Percentiles rank a stretch among this genome's conserved stretches.
Evolutionary conservation across 1,139 yeast species (phyloP).

Genomic region (Pichia sp.): DNA sequence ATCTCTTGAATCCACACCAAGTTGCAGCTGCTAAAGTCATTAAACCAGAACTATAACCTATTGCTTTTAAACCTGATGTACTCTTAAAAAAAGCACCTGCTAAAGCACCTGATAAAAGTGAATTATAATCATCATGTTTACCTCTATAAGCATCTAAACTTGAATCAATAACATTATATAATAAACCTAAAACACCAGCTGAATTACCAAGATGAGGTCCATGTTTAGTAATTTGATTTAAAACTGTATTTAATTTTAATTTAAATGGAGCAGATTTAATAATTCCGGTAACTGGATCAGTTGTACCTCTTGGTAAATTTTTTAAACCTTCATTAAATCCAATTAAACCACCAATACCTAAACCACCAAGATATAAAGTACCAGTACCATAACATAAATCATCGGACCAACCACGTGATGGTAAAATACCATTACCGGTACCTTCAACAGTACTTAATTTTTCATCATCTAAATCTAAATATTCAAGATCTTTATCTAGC

Average conservation of each 20-base stretch:
- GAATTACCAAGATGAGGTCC: slow-evolving; percentile 95
- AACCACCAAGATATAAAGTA: slow-evolving; percentile 76
- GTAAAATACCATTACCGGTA: slow-evolving; percentile 73
- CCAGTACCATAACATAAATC: slow-evolving; percentile 98
- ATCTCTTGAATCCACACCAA: slow-evolving; percentile 82
- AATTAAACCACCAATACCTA: slow-evolving; percentile 75
- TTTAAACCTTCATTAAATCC: slow-evolving; percentile 84
- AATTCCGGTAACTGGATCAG: slow-evolving; percentile 25
- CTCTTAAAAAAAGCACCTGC: slow-evolving; percentile 91
- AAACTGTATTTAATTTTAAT: slow-evolving; percentile 78
- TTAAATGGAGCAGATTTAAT: slow-evolving; percentile 55
- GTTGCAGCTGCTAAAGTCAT: slow-evolving; percentile 88
- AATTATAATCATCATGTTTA: slow-evolving; percentile 78
- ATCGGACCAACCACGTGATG: slow-evolving; percentile 95
- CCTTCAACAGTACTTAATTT: slow-evolving; percentile 71
- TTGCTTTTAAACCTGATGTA: slow-evolving; percentile 77
- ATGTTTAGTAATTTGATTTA: slow-evolving; percentile 88
- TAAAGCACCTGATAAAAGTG: slow-evolving; percentile 82
- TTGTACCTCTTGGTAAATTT: slow-evolving; percentile 52
- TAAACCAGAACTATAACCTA: slow-evolving; percentile 80
- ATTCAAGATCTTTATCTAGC: slow-evolving; percentile 81
- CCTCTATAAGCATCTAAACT: slow-evolving; percentile 77
- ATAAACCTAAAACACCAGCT: slow-evolving; percentile 88
- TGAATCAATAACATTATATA: slow-evolving; percentile 81
- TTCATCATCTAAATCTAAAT: slow-evolving; percentile 83